Conservation (phyloP, 2,329 filamentous ascomycete genomes). For the Leptoxyphium fumago region DNA sequence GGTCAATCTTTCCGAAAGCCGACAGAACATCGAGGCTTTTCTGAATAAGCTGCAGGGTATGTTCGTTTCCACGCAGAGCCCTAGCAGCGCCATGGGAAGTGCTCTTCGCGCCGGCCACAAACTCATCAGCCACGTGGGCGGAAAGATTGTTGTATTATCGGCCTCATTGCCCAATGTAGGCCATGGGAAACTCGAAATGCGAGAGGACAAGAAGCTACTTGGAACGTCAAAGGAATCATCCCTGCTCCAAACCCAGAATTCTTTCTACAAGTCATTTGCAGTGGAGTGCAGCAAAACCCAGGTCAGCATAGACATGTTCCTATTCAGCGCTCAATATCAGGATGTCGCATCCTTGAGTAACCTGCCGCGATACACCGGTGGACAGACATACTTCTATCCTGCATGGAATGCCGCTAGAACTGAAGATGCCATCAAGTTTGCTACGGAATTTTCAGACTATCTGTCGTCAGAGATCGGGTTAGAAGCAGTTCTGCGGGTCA, state of each 20-base stretch:
- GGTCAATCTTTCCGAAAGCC: slow-evolving; percentile 76
- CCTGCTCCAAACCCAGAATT: slow-evolving; percentile 80
- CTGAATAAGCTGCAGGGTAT: slow-evolving; percentile 82
- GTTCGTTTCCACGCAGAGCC: slow-evolving; percentile 90
- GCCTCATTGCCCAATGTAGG: slow-evolving; percentile 83
- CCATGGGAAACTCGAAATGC: slow-evolving; percentile 76
- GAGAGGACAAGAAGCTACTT: slow-evolving; percentile 90
- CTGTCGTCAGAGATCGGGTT: slow-evolving; percentile 92
- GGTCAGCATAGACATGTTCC: slow-evolving; percentile 96
- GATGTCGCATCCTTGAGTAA: slow-evolving; percentile 95
- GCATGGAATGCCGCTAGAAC: slow-evolving; percentile 89
- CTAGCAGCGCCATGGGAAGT: slow-evolving; percentile 85
- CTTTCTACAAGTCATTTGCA: slow-evolving; percentile 98
- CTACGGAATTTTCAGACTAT: slow-evolving; percentile 90
- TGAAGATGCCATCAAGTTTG: slow-evolving; percentile 96
- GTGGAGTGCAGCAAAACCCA: slow-evolving; percentile 98
- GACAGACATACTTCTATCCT: slow-evolving; percentile 96
- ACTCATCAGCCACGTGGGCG: slow-evolving; percentile 83
- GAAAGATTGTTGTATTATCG: slow-evolving; percentile 85
- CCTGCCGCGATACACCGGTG: slow-evolving; percentile 86
- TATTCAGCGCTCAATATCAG: slow-evolving; percentile 91
- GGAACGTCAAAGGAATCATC: slow-evolving; percentile 84
- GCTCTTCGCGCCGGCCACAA: slow-evolving; percentile 88
- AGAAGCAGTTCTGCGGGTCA: slow-evolving; percentile 87
- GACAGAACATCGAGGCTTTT: slow-evolving; percentile 83